A percentile compares a stretch with the other conserved stretches of the same genome.
These are phyloP conservation scores for Alnus rubra DNA, from an alignment of 306 rosid genomes.

Conservation along the genomic window DNA sequence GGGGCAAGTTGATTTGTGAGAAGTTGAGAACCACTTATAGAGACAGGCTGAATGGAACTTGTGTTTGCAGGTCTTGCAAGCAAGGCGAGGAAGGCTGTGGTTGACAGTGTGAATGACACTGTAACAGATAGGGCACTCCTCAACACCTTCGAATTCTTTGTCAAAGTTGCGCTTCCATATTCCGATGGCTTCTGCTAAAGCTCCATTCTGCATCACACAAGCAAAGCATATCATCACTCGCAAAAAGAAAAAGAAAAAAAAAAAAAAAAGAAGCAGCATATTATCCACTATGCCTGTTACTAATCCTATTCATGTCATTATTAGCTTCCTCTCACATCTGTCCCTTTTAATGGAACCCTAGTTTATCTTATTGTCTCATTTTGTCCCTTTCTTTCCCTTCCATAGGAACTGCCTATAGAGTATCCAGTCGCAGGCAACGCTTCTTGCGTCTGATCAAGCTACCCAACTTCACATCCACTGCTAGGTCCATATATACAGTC, in stretches of 20 bases:
- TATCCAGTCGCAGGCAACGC: neutral
- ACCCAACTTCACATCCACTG: conserved; percentile 1
- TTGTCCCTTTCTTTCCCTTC: neutral
- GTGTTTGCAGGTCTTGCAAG: conserved; percentile 98
- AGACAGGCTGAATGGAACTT: conserved; percentile 96
- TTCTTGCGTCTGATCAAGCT: neutral
- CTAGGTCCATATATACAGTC: neutral
- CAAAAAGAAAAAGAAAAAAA: neutral
- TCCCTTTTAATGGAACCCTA: neutral
- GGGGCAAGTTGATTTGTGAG: conserved; percentile 96
- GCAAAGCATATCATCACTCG: conserved; percentile 18
- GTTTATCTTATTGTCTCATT: neutral
- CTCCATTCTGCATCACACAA: conserved; percentile 81
- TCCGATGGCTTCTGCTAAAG: conserved; percentile 89
- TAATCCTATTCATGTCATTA: neutral
- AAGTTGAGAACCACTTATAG: conserved; percentile 92
- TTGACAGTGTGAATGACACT: conserved; percentile 93
- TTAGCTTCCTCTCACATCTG: neutral
- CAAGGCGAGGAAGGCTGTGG: conserved; percentile 88
- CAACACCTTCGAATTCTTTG: conserved; percentile 97
- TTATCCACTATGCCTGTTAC: conserved; percentile 7
- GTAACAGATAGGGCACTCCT: conserved; percentile 97
- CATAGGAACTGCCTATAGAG: neutral
- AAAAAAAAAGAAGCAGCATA: neutral
- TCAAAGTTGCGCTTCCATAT: conserved; percentile 94